Evolutionary conservation across 108 stramenopile species (phyloP), one percentile per base, ranked within the genome.

Genomic region (Craspedostauros australis): DNA sequence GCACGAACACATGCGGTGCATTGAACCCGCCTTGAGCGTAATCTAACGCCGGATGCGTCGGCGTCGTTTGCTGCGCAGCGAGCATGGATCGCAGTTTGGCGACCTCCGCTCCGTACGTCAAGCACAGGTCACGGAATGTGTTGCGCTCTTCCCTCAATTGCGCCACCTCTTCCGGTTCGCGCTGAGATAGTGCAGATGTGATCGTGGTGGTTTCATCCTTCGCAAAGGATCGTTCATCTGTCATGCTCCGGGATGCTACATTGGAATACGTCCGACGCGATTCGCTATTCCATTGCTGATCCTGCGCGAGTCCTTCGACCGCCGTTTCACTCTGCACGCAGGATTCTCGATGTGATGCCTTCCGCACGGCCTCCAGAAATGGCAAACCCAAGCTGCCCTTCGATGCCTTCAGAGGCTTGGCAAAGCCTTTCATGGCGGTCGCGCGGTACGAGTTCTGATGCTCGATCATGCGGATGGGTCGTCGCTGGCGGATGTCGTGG

Each of bases 81-180:
- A 90, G 40, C 62, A 81, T 64, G 54, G 79, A 84, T 34, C 73
- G 81, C 15, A 90, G 53, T 39, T 75, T 90, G n/a, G 88, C 77
- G 31, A 86, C 82, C 57, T 90, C 88, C 0, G 88, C 84, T 45
- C 82, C 88, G 4, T 86, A 62, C n/a, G 82, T 86, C 20, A 90
- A 47, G 58, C 82, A 84, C 61, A 86, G 68, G 39, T 90, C 88
- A 52, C 84, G 61, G 47, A 70, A 90, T 5, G 77, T 52, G 59
- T 90, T 72, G 40, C 84, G 49, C 57, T 90, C 82, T 54, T 86
- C 84, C 40, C 77, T 71, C 27, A 90, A 51, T 12, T 45, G 50
- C 19, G 58, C 29, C 25, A 73, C 39, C 65, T 84, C 77, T 47
- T 84, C 79, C 5, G 57, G 39, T 54, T 82, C 84, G 21, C 68